Evolutionary conservation across 306 rosid genomes (phyloP), one percentile per base, ranked within the genome.

Genomic region (Trifolium fragiferum): DNA sequence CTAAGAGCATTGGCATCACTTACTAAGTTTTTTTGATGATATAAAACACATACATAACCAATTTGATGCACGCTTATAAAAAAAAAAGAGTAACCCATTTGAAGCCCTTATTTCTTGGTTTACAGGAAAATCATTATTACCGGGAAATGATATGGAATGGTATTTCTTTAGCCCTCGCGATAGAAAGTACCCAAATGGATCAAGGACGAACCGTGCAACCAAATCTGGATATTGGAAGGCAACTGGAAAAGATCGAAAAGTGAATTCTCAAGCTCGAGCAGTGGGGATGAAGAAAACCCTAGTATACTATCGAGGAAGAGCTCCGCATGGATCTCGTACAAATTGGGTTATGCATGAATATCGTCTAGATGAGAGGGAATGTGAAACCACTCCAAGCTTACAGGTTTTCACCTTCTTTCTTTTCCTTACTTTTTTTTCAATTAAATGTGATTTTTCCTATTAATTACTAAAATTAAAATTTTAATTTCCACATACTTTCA

Each of bases 281-380:
- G 97, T 93, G 14, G 98, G 98, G 1, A 89, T 76, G 96, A 93
- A 93, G 85, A 93, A 93, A 89, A 93, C 98, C 81, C 86, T 93
- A 72, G 98, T 93, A 83, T 93, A 91, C 62, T 93, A 93, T 75
- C 35, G 92, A 15, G 98, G 98, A 11, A 86, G 98, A 64, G 98
- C 98, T 54, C 98, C 98, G 0, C 98, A 93, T 51, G 98, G 98
- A 0, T 75, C 75, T 47, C 91, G 98, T n/a, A 87, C 97, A 0
- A 90, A 72, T 58, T 93, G 98, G 98, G 97, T 93, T 51, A 93
- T 93, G 98, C 97, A 93, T 46, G 98, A 93, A 61, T 93, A 93
- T 72, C 97, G 98, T 60, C 97, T 93, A 1, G 92, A 91, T 58
- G 92, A 93, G 15, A 82, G 86, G 41, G 94, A 93, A 85, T 91